Base-by-base conservation (phyloP, 1,284 basidiomycete species). In the Cryptococcus wingfieldii region DNA sequence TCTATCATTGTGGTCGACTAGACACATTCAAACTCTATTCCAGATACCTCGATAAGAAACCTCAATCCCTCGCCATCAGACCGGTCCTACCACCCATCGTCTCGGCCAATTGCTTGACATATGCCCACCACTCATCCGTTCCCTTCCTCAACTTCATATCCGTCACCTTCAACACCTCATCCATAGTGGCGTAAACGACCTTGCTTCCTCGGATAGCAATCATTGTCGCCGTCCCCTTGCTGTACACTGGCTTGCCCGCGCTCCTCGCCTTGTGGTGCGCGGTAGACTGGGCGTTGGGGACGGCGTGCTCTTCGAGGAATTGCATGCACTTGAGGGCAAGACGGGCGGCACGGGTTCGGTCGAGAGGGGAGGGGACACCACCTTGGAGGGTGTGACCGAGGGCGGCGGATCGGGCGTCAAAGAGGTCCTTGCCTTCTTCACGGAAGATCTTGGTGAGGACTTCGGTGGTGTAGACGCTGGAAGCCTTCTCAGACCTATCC, bases 331-430 rank as follows among this genome's bases (percentile, higher is more conserved):
- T 88, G 60, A 96, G 81, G 8, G 94, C 87, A 42, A 98, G 82
- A 46, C 94, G 87, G 1, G 90, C 88, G 1, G 92, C 95, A 18
- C 92, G 87, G 0, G 89, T 86, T 56, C 95, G 89, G 79, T 98
- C 96, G 63, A 90, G 82, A 0, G 95, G 95, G 0, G 93, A 95
- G 3, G 95, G 95, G 4, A 90, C 86, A 5, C 92, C 92, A 18
- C 95, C 95, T 74, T 99, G 95, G 9, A 98, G 80, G 2, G 93
- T 97, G 79, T 98, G 96, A 10, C 96, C 95, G 19, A 99, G 85
- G 3, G 89, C 87, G 16, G 95, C 96, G 12, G 86, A 89, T 48
- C 96, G 87, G 18, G 95, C 86, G 78, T 98, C 96, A 71, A 98
- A 98, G n/a, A 96, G 80, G 7, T 82, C 72, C 16, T 85, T 84